Percentiles rank a stretch among this genome's conserved stretches.
Conservation (phyloP, 2,329 filamentous ascomycete genomes). For the Alternaria brassicicola region DNA sequence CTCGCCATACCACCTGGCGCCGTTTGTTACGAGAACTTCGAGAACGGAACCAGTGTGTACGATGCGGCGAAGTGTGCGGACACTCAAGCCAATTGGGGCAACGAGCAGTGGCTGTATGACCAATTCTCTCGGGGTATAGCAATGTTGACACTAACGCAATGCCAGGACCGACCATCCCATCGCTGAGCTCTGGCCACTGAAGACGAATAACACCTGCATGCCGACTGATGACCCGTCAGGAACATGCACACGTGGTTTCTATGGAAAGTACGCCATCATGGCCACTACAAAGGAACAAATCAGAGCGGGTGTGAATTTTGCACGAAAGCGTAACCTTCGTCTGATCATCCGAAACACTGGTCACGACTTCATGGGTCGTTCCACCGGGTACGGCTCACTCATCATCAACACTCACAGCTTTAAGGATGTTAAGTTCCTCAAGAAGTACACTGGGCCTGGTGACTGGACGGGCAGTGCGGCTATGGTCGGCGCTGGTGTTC, state of each 20-base stretch:
- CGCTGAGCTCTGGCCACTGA: slow-evolving; percentile 41
- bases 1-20: slow-evolving; percentile 40
- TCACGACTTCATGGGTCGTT: slow-evolving; percentile 47
- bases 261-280: slow-evolving; percentile 43
- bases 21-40: slow-evolving; percentile 35
- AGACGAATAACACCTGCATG: slow-evolving; percentile 45
- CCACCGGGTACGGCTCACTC: slow-evolving; percentile 42
- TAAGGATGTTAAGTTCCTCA: slow-evolving; percentile 38
- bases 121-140: background rate
- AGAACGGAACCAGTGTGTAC: slow-evolving; percentile 31
- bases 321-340: slow-evolving; percentile 39
- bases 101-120: slow-evolving; percentile 43
- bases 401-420: slow-evolving; percentile 49
- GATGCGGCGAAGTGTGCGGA: slow-evolving; percentile 36
- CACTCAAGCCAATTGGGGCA: slow-evolving; percentile 31
- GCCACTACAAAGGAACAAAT: slow-evolving; percentile 43
- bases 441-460: slow-evolving; percentile 41
- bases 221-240: slow-evolving; percentile 31
- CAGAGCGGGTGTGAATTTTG: slow-evolving; percentile 44
- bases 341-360: slow-evolving; percentile 46
- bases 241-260: slow-evolving; percentile 42
- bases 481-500: slow-evolving; percentile 44
- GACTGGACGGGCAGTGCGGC: slow-evolving; percentile 43
- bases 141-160: background rate
- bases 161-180: slow-evolving; percentile 41